Evolutionary conservation across 2,329 filamentous ascomycete species (phyloP), one percentile per base, ranked within the genome.

Genomic region (Cercospora brassicicola): DNA sequence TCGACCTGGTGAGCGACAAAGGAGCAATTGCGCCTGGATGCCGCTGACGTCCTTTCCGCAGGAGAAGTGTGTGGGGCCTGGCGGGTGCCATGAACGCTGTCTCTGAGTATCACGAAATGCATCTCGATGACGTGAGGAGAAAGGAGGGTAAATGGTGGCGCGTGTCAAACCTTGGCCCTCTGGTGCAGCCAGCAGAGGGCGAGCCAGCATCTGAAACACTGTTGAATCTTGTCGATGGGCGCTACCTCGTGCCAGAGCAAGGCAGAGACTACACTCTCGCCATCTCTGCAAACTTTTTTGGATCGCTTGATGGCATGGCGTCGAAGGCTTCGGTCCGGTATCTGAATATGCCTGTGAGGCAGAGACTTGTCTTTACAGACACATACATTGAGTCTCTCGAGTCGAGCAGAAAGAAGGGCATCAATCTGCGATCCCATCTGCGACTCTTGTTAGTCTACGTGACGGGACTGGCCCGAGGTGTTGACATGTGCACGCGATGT

Each of bases 321-420:
- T 56, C 48, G 28, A 30, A 30, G 9, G 31, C 62, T 3, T 55
- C 53, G 7, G 48, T 64, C 23, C 51, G 55, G 3, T 45, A 64
- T 20, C 51, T 64, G 31, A 64, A 64, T 33, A 64, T 64, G 51
- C 62, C 62, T 4, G 30, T 42, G 5, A 26, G 62, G 51, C 62
- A 64, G 11, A 42, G 20, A 26, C 53, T 64, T 3, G 45, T 31
- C 11, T 64, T 64, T n/a, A 42, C 62, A 5, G 55, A 59, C 31
- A 10, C 28, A 2, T 64, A 57, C 8, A 18, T 61, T 28, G 59
- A 30, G 18, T 23, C 36, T n/a, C 18, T 57, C 23, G 33, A 26
- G 18, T 9, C 30, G 18, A 51, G 51, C 23, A 30, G 33, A 11
- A 59, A 56, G 7, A 45, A 33, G 53, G 62, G 55, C 55, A 28